Evolutionary conservation across 441 rosid species (phyloP), one percentile per base, ranked within the genome.

Genomic region (Aleurites moluccanus): DNA sequence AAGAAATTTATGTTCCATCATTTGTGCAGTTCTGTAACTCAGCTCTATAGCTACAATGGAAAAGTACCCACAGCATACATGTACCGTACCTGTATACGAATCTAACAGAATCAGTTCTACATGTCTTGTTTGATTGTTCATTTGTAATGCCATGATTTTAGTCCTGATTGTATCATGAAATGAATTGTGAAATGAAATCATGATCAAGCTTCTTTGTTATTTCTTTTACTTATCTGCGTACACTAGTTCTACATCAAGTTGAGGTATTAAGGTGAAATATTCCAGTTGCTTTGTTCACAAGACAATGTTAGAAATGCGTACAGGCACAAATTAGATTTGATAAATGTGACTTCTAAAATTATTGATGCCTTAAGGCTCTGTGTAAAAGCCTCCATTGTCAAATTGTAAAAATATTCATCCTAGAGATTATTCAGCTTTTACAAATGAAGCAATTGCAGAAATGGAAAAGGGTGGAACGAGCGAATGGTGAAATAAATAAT

Each of bases 1-100:
- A 50, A 64, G 52, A 77, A 67, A 69, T 62, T 66, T 64, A 28
- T 42, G 38, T 70, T 64, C 10, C 45, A 10, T 14, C 61, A 45
- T 59, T 14, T 69, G 35, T 66, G 79, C 74, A 28, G 15, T 33
- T 66, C 28, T 23, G 27, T 40, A 65, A 56, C 50, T 59, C 56
- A 15, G 44, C 27, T 44, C 13, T 20, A 47, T 25, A 8, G 67
- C 67, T 61, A 45, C 44, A 27, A 16, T 28, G 15, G 20, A 13
- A 65, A 42, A 66, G 10, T 40, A 9, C 6, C 23, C 6, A 27
- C 6, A 40, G 53, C 65, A 55, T 74, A 18, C 21, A 2, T 27
- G 23, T 40, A 27, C 10, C 40, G 20, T 23, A 49, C 3, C n/a
- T 27, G 63, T 67, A 60, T 38, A 40, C 11, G 33, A 50, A 59